A percentile compares a stretch with the other conserved stretches of the same genome.
Evolutionary conservation across 2,329 filamentous ascomycete species (phyloP).

Genomic region (Botrytis medusae): DNA sequence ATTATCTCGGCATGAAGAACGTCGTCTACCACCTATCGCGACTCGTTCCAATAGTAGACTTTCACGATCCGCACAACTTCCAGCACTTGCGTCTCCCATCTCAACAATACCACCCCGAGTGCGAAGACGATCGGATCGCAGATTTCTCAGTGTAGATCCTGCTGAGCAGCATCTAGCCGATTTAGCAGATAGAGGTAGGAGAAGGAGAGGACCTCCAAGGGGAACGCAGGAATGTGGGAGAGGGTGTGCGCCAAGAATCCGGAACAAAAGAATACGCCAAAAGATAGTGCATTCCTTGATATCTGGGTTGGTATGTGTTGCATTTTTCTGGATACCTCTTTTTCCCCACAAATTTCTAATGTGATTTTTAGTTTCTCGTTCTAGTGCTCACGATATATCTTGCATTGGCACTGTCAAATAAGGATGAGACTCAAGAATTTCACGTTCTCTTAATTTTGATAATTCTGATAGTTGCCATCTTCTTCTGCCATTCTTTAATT

Average conservation of each 20-base stretch:
- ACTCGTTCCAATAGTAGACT: slow-evolving; percentile 27
- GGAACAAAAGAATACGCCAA: slow-evolving; percentile 52
- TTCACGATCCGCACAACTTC: slow-evolving; percentile 23
- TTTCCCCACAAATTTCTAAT: slow-evolving; percentile 15
- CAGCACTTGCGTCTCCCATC: slow-evolving; percentile 23
- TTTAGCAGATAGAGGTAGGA: slow-evolving; percentile 46
- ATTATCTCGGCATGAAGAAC: slow-evolving; percentile 7
- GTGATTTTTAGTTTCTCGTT: slow-evolving; percentile 32
- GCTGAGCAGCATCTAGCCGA: slow-evolving; percentile 51
- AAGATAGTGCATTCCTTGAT: slow-evolving; percentile 62
- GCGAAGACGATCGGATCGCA: slow-evolving; percentile 28
- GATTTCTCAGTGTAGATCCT: slow-evolving; percentile 47
- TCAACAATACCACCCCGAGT: slow-evolving; percentile 26
- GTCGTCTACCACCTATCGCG: slow-evolving; percentile 19
- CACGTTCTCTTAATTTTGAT: slow-evolving; percentile 78
- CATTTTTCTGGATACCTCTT: neutral
- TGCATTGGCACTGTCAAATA: slow-evolving; percentile 65
- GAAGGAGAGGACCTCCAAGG: slow-evolving; percentile 37
- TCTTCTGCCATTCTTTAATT: slow-evolving; percentile 79
- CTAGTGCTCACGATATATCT: slow-evolving; percentile 50
- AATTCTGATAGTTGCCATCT: slow-evolving; percentile 69
- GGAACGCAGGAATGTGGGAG: slow-evolving; percentile 33
- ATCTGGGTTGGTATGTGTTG: slow-evolving; percentile 50
- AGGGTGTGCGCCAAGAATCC: slow-evolving; percentile 51
- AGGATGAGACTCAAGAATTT: slow-evolving; percentile 66